Percentiles rank a stretch among this genome's conserved stretches.
Evolutionary conservation across 2,329 filamentous ascomycete genomes (phyloP).

Genomic region (Penicillium sp.): DNA sequence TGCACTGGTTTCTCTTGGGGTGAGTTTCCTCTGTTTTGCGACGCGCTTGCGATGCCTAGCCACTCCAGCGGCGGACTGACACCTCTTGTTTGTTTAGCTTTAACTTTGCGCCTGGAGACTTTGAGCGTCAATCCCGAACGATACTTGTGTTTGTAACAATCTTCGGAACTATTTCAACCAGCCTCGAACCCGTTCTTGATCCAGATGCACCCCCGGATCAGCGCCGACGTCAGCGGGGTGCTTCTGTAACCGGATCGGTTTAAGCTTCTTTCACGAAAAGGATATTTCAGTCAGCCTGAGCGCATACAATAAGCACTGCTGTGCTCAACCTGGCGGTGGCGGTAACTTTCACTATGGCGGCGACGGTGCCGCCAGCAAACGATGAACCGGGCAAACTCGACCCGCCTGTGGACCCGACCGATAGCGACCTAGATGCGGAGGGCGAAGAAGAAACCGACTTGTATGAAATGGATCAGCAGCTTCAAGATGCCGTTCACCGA

Average conservation of each 20-base stretch:
- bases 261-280: constrained; percentile 19
- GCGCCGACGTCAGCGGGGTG: constrained; percentile 30
- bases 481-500: constrained; percentile 40
- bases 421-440: constrained; percentile 47
- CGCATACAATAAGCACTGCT: constrained; percentile 10
- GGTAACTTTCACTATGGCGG: constrained; percentile 43
- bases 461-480: constrained; percentile 42
- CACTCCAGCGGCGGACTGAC: constrained; percentile 18
- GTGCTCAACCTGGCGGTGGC: constrained; percentile 40
- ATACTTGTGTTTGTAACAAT: neutral
- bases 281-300: constrained; percentile 6
- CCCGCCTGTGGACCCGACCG: constrained; percentile 34
- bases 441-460: constrained; percentile 47
- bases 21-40: constrained; percentile 19
- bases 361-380: constrained; percentile 41
- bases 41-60: constrained; percentile 21
- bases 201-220: constrained; percentile 27
- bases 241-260: constrained; percentile 31
- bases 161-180: neutral
- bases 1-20: constrained; percentile 8
- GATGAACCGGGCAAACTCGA: constrained; percentile 36
- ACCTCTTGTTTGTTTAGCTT: constrained; percentile 20
- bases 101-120: constrained; percentile 15
- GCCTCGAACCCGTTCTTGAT: constrained; percentile 8
- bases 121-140: neutral